A percentile compares a stretch with the other conserved stretches of the same genome.
phyloP scores from a whole-genome alignment of 495 filamentous ascomycete species.

The Pyronema domesticum region DNA sequence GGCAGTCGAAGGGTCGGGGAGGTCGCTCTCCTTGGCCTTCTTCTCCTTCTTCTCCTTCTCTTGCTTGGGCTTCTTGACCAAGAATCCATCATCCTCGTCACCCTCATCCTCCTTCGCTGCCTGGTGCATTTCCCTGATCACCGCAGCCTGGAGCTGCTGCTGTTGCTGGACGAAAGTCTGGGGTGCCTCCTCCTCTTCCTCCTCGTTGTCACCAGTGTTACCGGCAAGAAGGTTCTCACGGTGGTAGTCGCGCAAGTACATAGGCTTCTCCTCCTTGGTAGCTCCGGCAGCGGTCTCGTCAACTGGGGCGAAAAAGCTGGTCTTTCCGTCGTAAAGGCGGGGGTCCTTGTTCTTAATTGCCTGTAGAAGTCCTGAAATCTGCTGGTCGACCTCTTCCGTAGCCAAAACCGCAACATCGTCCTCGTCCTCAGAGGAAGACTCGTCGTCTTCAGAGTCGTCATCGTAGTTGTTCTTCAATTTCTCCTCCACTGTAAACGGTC shows the following conservation, averaged over 20 bases:
- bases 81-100: slow-evolving; percentile 52
- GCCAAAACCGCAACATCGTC: slow-evolving; percentile 76
- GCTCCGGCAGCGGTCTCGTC: slow-evolving; percentile 29
- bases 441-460: slow-evolving; percentile 31
- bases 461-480: slow-evolving; percentile 40
- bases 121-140: slow-evolving; percentile 65
- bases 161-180: slow-evolving; percentile 75
- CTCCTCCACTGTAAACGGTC: slow-evolving; percentile 48
- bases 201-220: slow-evolving; percentile 35
- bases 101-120: slow-evolving; percentile 34
- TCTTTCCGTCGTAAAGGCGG: slow-evolving; percentile 61
- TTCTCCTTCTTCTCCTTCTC: slow-evolving; percentile 24
- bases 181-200: slow-evolving; percentile 32
- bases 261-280: slow-evolving; percentile 54
- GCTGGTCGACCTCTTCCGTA: slow-evolving; percentile 63
- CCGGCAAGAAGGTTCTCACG: slow-evolving; percentile 61
- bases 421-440: slow-evolving; percentile 60
- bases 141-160: slow-evolving; percentile 52
- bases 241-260: slow-evolving; percentile 81
- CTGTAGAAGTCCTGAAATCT: slow-evolving; percentile 65
- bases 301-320: slow-evolving; percentile 53
- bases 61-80: slow-evolving; percentile 35
- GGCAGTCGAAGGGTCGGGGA: slow-evolving; percentile 37
- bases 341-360: slow-evolving; percentile 84
- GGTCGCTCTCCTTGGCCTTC: slow-evolving; percentile 27